Evolutionary conservation across 345 rosid species (phyloP).

Genomic region (Brassica rapa): DNA sequence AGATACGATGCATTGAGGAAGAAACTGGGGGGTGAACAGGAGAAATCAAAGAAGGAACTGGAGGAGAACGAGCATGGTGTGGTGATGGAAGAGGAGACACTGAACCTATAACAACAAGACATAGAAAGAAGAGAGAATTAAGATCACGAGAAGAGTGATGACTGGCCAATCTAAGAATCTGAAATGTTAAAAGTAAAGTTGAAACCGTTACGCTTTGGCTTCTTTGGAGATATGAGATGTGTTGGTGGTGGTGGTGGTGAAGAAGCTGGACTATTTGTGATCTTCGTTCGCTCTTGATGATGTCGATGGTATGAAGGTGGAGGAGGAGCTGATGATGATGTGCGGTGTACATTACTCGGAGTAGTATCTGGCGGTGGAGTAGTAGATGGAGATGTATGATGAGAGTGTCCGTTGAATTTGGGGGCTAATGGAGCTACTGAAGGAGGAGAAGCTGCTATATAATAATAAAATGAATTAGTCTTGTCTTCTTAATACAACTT

Average conservation of each 20-base stretch:
- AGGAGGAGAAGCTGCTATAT: slow-evolving; percentile 36
- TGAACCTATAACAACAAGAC: slow-evolving; percentile 46
- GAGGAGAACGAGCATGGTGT: slow-evolving; percentile 55
- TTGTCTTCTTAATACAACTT: too few relatives aligned
- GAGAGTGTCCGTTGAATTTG: slow-evolving; percentile 6
- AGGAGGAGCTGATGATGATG: slow-evolving; percentile 55
- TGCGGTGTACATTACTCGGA: slow-evolving; percentile 33
- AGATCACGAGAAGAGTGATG: slow-evolving; percentile 3
- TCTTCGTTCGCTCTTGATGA: slow-evolving; percentile 43
- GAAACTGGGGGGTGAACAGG: slow-evolving; percentile 42
- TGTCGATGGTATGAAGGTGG: slow-evolving; percentile 46
- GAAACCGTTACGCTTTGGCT: slow-evolving; percentile 51
- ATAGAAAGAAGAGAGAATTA: slow-evolving; percentile 32
- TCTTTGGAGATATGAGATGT: slow-evolving; percentile 49
- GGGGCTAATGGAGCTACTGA: slow-evolving; percentile 29
- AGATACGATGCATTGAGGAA: slow-evolving; percentile 39
- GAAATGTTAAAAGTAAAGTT: too few relatives aligned
- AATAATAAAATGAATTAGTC: not conserved
- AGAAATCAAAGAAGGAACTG: slow-evolving; percentile 46
- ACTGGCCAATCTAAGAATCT: not conserved
- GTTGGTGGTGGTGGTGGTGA: slow-evolving; percentile 43
- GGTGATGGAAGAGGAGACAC: slow-evolving; percentile 42
- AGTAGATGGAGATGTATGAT: slow-evolving; percentile 23
- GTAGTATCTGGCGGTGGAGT: slow-evolving; percentile 36
- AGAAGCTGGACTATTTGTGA: slow-evolving; percentile 45